Percentiles rank a stretch among this genome's conserved stretches.
Conservation (phyloP, 2,329 filamentous ascomycete species). For the Chalaropsis thielavioides region DNA sequence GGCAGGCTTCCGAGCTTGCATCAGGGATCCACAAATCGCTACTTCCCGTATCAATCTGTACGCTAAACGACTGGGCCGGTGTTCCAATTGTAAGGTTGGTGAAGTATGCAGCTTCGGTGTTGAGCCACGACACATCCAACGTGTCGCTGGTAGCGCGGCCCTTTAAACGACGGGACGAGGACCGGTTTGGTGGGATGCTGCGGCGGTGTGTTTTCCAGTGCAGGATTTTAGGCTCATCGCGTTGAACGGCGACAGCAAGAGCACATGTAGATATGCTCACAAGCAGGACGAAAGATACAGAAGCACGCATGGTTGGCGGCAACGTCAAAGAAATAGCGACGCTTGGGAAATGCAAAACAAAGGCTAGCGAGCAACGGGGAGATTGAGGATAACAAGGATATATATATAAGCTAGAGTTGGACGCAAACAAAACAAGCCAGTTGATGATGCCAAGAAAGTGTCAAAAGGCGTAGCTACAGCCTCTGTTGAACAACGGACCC, state of each 20-base stretch:
- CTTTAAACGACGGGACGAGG: neutral
- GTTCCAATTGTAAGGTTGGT: slow-evolving; percentile 42
- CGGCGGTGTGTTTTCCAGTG: slow-evolving; percentile 8
- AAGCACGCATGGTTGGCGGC: neutral
- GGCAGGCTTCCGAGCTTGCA: slow-evolving; percentile 28
- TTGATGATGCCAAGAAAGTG: neutral
- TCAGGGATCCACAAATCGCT: slow-evolving; percentile 49
- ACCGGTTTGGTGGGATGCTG: neutral
- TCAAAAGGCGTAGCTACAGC: neutral
- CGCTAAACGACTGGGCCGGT: slow-evolving; percentile 39
- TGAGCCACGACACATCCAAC: slow-evolving; percentile 6
- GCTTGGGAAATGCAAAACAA: neutral
- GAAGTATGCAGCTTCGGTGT: slow-evolving; percentile 33
- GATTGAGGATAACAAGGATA: neutral
- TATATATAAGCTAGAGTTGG: neutral
- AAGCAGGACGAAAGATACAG: neutral
- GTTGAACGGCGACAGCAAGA: neutral
- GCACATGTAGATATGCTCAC: neutral
- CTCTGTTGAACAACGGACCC: neutral
- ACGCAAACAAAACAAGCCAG: neutral
- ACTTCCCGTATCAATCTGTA: slow-evolving; percentile 51
- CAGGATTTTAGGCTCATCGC: neutral
- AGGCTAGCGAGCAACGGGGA: neutral
- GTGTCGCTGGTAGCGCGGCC: neutral
- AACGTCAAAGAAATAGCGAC: neutral